Evolutionary conservation across 257 asterid genomes (phyloP).

Genomic region (Salvia rosmarinus): DNA sequence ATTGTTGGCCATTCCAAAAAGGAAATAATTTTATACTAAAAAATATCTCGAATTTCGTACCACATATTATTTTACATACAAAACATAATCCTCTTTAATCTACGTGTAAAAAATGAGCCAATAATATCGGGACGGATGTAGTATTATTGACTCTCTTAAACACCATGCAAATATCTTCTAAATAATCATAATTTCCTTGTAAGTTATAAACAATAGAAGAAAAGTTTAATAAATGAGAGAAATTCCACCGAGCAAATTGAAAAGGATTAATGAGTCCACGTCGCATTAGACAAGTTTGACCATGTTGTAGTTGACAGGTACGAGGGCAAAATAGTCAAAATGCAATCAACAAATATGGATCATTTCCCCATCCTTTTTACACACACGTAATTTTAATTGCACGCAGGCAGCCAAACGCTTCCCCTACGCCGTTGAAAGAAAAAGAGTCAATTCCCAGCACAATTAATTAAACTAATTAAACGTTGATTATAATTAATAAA

Average conservation of each 20-base stretch:
- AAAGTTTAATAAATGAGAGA: not conserved
- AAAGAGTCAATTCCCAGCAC: not conserved
- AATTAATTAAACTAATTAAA: no score
- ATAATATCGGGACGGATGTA: no score
- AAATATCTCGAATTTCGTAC: no score
- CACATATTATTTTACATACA: no score
- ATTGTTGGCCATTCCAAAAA: no score
- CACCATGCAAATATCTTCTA: not conserved
- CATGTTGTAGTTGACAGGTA: not conserved
- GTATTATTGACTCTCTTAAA: not conserved
- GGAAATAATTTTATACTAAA: no score
- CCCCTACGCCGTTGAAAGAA: constrained; percentile 27
- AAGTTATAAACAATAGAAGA: not conserved
- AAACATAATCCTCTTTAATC: no score
- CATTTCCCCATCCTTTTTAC: not conserved
- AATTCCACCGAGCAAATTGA: not conserved
- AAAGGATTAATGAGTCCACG: not conserved
- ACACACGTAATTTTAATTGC: not conserved
- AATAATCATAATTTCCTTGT: no score
- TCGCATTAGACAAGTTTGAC: constrained; percentile 23
- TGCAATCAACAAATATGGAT: not conserved
- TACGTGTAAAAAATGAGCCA: no score
- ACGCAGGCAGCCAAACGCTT: constrained; percentile 26
- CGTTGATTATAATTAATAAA: no score
- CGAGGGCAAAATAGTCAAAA: constrained; percentile 22